phyloP scores from a whole-genome alignment of 2,329 filamentous ascomycete genomes.

The Ascocoryne sarcoides region DNA sequence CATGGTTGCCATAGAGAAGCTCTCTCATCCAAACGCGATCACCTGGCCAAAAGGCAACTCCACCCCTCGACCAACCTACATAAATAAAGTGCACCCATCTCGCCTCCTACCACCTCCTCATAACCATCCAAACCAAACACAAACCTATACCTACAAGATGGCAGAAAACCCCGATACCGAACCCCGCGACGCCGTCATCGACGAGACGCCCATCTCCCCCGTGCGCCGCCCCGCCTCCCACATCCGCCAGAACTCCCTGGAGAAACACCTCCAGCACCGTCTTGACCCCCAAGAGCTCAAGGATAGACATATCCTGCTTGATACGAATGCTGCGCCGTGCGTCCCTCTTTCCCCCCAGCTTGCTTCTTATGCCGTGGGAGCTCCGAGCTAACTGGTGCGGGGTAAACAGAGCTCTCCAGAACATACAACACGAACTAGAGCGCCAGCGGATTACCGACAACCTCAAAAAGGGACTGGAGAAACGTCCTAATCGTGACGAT shows the following conservation, averaged over 20 bases:
- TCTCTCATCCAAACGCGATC: too few relatives aligned
- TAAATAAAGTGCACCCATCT: too few relatives aligned
- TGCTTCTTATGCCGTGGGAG: too few relatives aligned
- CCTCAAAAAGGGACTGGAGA: slow-evolving; percentile 55
- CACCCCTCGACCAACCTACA: too few relatives aligned
- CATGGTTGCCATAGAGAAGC: too few relatives aligned
- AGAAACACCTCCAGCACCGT: slow-evolving; percentile 63
- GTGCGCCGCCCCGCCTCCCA: slow-evolving; percentile 37
- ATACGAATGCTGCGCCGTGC: slow-evolving; percentile 59
- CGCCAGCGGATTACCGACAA: slow-evolving; percentile 54
- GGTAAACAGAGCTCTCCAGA: slow-evolving; percentile 48
- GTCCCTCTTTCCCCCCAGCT: slow-evolving; percentile 19
- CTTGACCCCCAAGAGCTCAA: slow-evolving; percentile 58
- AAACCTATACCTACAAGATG: too few relatives aligned
- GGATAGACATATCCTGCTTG: slow-evolving; percentile 58
- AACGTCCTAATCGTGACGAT: slow-evolving; percentile 60
- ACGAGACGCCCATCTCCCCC: slow-evolving; percentile 37
- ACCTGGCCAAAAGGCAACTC: too few relatives aligned
- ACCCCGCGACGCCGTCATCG: too few relatives aligned
- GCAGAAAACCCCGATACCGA: too few relatives aligned
- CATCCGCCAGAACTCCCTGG: slow-evolving; percentile 58
- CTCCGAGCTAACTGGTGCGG: slow-evolving; percentile 8
- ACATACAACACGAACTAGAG: slow-evolving; percentile 52
- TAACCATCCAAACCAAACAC: too few relatives aligned
- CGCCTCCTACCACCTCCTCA: too few relatives aligned